phyloP scores from a whole-genome alignment of 1,139 yeast genomes.

The Geotrichum armillariae region DNA sequence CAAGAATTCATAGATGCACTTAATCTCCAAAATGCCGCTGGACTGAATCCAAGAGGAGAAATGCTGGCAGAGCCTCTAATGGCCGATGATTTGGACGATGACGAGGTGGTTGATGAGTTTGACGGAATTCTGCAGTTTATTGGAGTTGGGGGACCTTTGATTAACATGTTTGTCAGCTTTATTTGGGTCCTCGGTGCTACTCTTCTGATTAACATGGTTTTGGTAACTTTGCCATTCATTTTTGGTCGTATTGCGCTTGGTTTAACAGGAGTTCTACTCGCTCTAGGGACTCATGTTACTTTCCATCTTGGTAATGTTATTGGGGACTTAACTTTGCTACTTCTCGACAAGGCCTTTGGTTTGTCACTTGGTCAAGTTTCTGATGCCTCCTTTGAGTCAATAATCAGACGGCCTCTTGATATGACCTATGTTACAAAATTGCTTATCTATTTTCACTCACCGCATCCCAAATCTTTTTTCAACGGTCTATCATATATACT shows the following conservation, averaged over 20 bases:
- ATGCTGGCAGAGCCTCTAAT: constrained; percentile 1
- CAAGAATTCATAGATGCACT: neutral
- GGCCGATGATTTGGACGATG: constrained; percentile 25
- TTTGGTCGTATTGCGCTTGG: neutral
- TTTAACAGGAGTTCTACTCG: neutral
- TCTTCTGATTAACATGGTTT: neutral
- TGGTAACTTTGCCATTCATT: constrained; percentile 3
- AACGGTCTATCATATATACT: constrained; percentile 24
- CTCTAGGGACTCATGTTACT: constrained; percentile 1
- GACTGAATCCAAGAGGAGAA: constrained; percentile 8
- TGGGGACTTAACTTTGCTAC: constrained; percentile 8
- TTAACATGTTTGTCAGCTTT: constrained; percentile 25
- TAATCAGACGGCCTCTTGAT: constrained; percentile 2
- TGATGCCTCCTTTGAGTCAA: constrained; percentile 3
- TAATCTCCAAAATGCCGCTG: neutral
- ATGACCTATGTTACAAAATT: constrained; percentile 10
- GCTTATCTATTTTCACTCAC: constrained; percentile 15
- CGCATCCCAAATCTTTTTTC: constrained; percentile 23
- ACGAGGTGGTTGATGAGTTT: constrained; percentile 29
- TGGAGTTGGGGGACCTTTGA: constrained; percentile 37
- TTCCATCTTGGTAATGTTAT: constrained; percentile 6
- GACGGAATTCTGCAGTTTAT: constrained; percentile 36
- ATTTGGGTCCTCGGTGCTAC: constrained; percentile 8
- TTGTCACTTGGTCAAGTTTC: neutral
- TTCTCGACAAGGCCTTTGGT: constrained; percentile 1